Conservation (phyloP, 2,329 filamentous ascomycete genomes). For the Fusarium pilosicola region DNA sequence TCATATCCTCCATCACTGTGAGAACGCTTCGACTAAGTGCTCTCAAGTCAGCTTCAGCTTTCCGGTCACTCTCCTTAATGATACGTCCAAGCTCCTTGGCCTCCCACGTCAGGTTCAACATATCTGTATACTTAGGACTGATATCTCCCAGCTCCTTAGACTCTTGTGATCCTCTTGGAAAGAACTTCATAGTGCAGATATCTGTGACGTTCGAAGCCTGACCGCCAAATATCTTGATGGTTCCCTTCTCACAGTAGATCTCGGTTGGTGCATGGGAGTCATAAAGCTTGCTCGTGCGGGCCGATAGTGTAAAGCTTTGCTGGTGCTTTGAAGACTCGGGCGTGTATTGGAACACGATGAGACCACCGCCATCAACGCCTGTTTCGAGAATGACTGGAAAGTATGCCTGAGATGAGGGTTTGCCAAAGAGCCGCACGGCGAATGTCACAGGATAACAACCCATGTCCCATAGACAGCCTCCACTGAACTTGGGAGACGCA, state of each 20-base stretch:
- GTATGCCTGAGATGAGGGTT: constrained; percentile 18
- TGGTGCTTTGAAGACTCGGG: constrained; percentile 17
- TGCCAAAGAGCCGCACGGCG: constrained; percentile 23
- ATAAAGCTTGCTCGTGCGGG: constrained; percentile 28
- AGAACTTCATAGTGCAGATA: constrained; percentile 19
- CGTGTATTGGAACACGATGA: constrained; percentile 23
- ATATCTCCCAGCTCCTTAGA: constrained; percentile 22
- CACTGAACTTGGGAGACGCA: constrained; percentile 27
- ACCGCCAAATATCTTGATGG: constrained; percentile 18
- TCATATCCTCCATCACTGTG: constrained; percentile 26
- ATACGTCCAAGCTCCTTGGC: constrained; percentile 30
- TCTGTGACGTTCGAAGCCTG: constrained; percentile 29
- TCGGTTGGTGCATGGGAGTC: constrained; percentile 28
- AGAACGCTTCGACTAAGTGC: constrained; percentile 18
- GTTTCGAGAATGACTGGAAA: constrained; percentile 14
- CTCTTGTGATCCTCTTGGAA: constrained; percentile 19
- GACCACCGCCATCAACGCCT: constrained; percentile 21
- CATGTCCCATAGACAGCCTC: constrained; percentile 35
- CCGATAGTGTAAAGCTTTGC: constrained; percentile 23
- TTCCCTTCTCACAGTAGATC: constrained; percentile 36
- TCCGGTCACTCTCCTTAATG: constrained; percentile 12
- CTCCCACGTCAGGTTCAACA: constrained; percentile 36
- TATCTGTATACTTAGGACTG: constrained; percentile 10
- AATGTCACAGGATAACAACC: constrained; percentile 36
- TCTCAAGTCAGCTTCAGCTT: constrained; percentile 17